Percentiles rank a stretch among this genome's conserved stretches.
phyloP scores from a whole-genome alignment of 2,329 filamentous ascomycete genomes.

The Cladophialophora exuberans region DNA sequence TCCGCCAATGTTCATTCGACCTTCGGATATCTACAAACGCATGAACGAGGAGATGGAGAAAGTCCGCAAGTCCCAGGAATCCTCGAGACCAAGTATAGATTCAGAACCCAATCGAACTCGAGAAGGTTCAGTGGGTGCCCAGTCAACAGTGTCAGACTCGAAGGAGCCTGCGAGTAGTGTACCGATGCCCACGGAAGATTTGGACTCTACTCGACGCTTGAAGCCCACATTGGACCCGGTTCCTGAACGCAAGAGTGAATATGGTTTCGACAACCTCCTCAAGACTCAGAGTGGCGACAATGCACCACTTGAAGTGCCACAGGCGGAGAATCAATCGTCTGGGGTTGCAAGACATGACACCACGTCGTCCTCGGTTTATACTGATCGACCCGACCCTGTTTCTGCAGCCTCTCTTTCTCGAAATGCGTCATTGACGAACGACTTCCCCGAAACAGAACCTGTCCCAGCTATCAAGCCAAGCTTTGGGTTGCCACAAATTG shows the following conservation, averaged over 20 bases:
- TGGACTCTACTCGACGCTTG: conserved; percentile 42
- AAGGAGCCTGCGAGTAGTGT: conserved; percentile 10
- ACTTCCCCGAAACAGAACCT: background rate
- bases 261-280: conserved; percentile 54
- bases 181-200: conserved; percentile 33
- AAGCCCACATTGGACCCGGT: conserved; percentile 57
- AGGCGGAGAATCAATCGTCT: conserved; percentile 13
- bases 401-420: conserved; percentile 27
- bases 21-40: conserved; percentile 76
- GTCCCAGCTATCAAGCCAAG: background rate
- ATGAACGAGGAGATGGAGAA: conserved; percentile 67
- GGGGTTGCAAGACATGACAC: conserved; percentile 26
- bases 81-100: conserved; percentile 61
- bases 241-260: conserved; percentile 62
- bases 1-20: conserved; percentile 61
- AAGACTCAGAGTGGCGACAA: conserved; percentile 4
- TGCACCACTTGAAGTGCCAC: conserved; percentile 19
- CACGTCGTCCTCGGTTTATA: conserved; percentile 32
- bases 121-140: conserved; percentile 26
- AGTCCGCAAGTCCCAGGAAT: conserved; percentile 61
- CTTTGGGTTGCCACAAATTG: conserved; percentile 25
- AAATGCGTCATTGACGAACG: conserved; percentile 20
- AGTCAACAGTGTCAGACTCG: conserved; percentile 33
- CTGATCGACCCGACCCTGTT: conserved; percentile 32
- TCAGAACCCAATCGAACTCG: conserved; percentile 30